Base-by-base conservation (phyloP, 2,329 filamentous ascomycete species). In the Pseudocercospora musae region DNA sequence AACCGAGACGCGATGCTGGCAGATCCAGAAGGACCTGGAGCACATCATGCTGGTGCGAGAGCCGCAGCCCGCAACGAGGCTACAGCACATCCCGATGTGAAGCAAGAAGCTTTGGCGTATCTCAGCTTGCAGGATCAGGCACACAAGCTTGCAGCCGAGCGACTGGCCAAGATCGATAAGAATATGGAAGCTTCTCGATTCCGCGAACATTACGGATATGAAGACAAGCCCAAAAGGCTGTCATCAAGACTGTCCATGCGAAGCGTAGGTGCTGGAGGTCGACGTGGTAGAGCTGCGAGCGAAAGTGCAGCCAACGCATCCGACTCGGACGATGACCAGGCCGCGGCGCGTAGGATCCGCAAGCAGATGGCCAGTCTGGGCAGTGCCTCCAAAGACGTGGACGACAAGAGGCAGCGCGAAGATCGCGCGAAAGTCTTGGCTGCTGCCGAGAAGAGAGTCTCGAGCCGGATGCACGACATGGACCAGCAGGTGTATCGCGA, bases 381-480 rank as follows among this genome's bases (percentile, higher is more conserved):
- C 52, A 87, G 81, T 66, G 86, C 85, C 62, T 69, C 92, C 9
- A 84, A 85, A 1, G 82, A 88, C 66, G 85, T 92, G 0, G 90
- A 95, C 69, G 82, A 84, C 59, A 85, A 88, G 71, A 94, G 94
- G 76, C 85, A 90, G 46, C 82, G 88, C 62, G 83, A 85, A 48
- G 93, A 96, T 69, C 88, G 91, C 11, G 89, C 90, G 59, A 82
- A 84, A 1, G 79, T 98, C 0, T 80, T 96, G 66, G 89, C 89
- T 9, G 87, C 87, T 2, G 94, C 94, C 1, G 90, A 93, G 72
- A 87, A 89, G 49, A 96, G 96, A 68, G 94, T 97, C n/a, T 87
- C 88, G 67, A 87, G 87, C 20, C 86, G 85, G 46, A 84, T 97
- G 68, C 86, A 90, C 64, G 85, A 84, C 44, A 92, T 97, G 81